Conservation (phyloP, 768 basidiomycete genomes). For the Porphyrellus cyaneotinctus region DNA sequence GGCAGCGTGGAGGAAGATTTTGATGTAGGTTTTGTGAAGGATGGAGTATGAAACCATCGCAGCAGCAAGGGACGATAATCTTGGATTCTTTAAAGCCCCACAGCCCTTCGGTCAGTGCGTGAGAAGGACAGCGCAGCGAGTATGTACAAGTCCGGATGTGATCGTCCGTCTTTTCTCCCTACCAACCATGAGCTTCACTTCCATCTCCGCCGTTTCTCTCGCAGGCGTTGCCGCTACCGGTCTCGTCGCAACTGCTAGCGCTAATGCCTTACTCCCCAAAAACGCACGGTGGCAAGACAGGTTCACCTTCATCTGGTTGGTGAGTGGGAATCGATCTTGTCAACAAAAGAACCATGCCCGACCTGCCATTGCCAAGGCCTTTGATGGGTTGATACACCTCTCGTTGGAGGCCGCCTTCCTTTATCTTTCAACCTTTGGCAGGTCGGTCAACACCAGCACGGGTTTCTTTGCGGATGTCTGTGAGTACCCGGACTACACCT, state of each 20-base stretch:
- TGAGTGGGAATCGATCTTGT: slow-evolving; percentile 31
- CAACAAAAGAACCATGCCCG: not conserved
- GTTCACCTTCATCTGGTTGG: slow-evolving; percentile 77
- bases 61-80: too few relatives aligned
- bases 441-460: slow-evolving; percentile 62
- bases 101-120: not conserved
- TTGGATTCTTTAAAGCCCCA: too few relatives aligned
- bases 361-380: slow-evolving; percentile 44
- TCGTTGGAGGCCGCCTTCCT: slow-evolving; percentile 78
- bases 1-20: slow-evolving; percentile 73
- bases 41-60: slow-evolving; percentile 48
- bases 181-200: slow-evolving; percentile 37
- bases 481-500: slow-evolving; percentile 33
- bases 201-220: slow-evolving; percentile 62
- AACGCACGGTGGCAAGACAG: slow-evolving; percentile 60
- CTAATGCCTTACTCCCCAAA: slow-evolving; percentile 58
- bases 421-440: slow-evolving; percentile 70
- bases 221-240: slow-evolving; percentile 52
- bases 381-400: slow-evolving; percentile 79
- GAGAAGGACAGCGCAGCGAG: slow-evolving; percentile 1
- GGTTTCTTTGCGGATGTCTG: slow-evolving; percentile 74
- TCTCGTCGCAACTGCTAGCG: slow-evolving; percentile 47
- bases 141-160: too few relatives aligned
- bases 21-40: slow-evolving; percentile 61
- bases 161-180: not conserved